Percentiles rank a stretch among this genome's conserved stretches.
Conservation (phyloP, 2,329 filamentous ascomycete species). For the Cordyceps fumosorosea region DNA sequence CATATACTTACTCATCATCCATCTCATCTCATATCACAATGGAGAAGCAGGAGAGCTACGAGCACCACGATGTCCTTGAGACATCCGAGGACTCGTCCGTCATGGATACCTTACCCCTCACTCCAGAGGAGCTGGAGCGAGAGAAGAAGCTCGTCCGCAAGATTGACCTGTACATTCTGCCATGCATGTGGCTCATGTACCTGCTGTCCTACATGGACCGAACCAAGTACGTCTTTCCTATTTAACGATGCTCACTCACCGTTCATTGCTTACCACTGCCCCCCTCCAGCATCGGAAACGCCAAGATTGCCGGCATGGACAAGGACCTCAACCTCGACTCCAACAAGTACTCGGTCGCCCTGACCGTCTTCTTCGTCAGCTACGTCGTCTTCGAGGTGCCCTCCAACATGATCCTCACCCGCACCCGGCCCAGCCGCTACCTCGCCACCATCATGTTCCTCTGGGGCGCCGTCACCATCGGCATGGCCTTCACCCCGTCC, state of each 20-base stretch:
- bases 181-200: slow-evolving; percentile 47
- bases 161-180: slow-evolving; percentile 30
- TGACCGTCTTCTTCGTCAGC: slow-evolving; percentile 51
- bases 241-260: neutral
- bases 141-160: slow-evolving; percentile 18
- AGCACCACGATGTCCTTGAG: neutral
- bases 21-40: neutral
- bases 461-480: slow-evolving; percentile 48
- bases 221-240: slow-evolving; percentile 13
- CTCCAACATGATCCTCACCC: slow-evolving; percentile 48
- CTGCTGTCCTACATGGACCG: slow-evolving; percentile 20
- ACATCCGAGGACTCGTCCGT: neutral
- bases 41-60: neutral
- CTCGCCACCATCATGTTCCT: slow-evolving; percentile 47
- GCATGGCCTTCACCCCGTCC: slow-evolving; percentile 43
- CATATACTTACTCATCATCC: neutral
- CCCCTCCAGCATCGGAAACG: slow-evolving; percentile 59
- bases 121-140: neutral
- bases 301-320: slow-evolving; percentile 47
- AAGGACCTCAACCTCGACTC: slow-evolving; percentile 39
- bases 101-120: neutral
- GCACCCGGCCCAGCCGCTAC: slow-evolving; percentile 44
- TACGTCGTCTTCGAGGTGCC: slow-evolving; percentile 51
- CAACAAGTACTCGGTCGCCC: slow-evolving; percentile 49
- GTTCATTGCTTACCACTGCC: slow-evolving; percentile 20